Conservation (phyloP, 2,329 filamentous ascomycete species). For the Cercospora citrullina region DNA sequence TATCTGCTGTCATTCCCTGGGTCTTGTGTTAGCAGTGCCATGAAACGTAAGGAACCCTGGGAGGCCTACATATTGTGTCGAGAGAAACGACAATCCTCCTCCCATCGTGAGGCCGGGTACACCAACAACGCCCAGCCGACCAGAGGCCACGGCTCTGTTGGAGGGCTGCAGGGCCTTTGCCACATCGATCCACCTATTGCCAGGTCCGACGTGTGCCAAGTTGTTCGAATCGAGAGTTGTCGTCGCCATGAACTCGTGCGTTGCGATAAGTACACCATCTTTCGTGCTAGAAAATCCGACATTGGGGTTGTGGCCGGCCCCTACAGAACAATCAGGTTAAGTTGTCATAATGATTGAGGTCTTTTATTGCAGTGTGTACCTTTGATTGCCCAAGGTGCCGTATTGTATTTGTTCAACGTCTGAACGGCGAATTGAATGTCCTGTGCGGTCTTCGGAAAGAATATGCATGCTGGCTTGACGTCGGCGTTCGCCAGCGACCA, state of each 20-base stretch:
- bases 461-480: conserved; percentile 27
- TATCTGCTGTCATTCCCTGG: conserved; percentile 34
- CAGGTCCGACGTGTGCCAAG: conserved; percentile 34
- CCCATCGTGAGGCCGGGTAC: conserved; percentile 35
- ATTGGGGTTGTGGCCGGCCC: conserved; percentile 53
- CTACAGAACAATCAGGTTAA: neutral
- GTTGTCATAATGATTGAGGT: neutral
- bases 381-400: conserved; percentile 57
- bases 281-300: conserved; percentile 50
- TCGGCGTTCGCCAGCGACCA: conserved; percentile 28
- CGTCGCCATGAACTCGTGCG: conserved; percentile 45
- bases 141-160: conserved; percentile 28
- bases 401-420: conserved; percentile 49
- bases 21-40: neutral
- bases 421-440: conserved; percentile 57
- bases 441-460: conserved; percentile 50
- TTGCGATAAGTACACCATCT: conserved; percentile 47
- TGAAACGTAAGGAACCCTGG: neutral
- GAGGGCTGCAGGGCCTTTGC: conserved; percentile 27
- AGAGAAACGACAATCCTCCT: conserved; percentile 33
- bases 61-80: conserved; percentile 34
- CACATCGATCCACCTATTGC: conserved; percentile 30
- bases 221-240: conserved; percentile 38
- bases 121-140: conserved; percentile 32
- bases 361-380: conserved; percentile 15